These are phyloP conservation scores for Liriodendron chinense DNA, from an alignment of 164 flowering plant genomes.

Conservation along the genomic window DNA sequence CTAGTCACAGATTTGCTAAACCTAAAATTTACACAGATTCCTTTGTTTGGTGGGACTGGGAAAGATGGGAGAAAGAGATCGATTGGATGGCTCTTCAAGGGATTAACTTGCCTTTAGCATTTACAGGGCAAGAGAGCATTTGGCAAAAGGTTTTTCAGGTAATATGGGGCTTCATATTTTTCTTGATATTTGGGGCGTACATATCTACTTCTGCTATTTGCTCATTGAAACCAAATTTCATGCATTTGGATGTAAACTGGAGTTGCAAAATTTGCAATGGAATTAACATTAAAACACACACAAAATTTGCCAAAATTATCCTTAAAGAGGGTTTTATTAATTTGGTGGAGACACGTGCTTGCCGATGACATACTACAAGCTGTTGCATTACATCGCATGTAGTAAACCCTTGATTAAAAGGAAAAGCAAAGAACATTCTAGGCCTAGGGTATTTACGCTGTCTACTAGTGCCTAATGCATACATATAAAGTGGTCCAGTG, in stretches of 20 bases:
- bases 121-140: conserved; percentile 91
- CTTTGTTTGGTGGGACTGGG: conserved; percentile 98
- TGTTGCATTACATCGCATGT: too few relatives aligned
- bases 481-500: too few relatives aligned
- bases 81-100: conserved; percentile 99
- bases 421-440: too few relatives aligned
- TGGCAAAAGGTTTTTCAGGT: conserved; percentile 98
- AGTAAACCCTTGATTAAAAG: too few relatives aligned
- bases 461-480: too few relatives aligned
- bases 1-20: not conserved
- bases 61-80: conserved; percentile 95
- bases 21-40: conserved; percentile 56
- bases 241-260: not conserved
- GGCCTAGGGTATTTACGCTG: too few relatives aligned
- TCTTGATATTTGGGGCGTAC: not conserved
- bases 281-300: not conserved
- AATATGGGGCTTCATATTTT: not conserved
- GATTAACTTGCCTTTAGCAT: conserved; percentile 87
- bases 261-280: not conserved
- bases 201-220: not conserved
- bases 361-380: too few relatives aligned
- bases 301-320: not conserved
- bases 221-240: not conserved
- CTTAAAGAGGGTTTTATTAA: too few relatives aligned
- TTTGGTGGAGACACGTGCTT: too few relatives aligned